Evolutionary conservation across 2,329 filamentous ascomycete species (phyloP), one percentile per base, ranked within the genome.

Genomic region (Fusarium sp.): DNA sequence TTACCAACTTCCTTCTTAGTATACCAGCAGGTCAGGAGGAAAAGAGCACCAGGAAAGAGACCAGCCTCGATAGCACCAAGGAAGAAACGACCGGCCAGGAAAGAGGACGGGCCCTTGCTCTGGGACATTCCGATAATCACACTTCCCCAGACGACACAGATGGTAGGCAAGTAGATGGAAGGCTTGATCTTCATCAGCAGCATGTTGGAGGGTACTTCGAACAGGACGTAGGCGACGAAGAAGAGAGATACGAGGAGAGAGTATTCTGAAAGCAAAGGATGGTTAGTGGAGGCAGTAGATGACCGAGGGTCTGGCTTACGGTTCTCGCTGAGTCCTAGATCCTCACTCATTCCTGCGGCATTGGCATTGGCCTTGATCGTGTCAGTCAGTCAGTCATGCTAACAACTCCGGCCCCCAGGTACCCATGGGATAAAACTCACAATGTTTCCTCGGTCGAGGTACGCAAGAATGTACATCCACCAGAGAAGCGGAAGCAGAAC

Each of bases 31-130:
- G 69, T 71, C 44, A 71, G 6, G 6, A 71, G 38, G 12, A 69
- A 71, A 11, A 71, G 40, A 8, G 66, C 87, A 6, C 90, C 91
- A 0, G 89, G 90, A 74, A 90, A 91, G 0, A 92, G 81, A 5
- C 91, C 91, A 2, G 91, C 87, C 80, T 93, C 91, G 14, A 85
- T 87, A 27, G 92, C 80, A 10, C 91, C 91, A 1, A 93, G 84
- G 55, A 87, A 84, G 73, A 92, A 87, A 56, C 87, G 85, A 2
- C 86, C 82, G 2, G 80, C 79, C 6, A 75, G 71, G 36, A 75
- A 74, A 4, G 61, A 67, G 2, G 24, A 17, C 20, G 56, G 27
- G 11, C 59, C 57, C 42, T 66, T 66, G n/a, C 61, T 59, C 29
- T 71, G 69, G 0, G 69, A 71, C 58, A 71, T 66, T 33, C 66